Percentiles rank a stretch among this genome's conserved stretches.
Evolutionary conservation across 225 moss, liverwort and hornwort genomes (phyloP).

Genomic region (Takakia lepidozioides): DNA sequence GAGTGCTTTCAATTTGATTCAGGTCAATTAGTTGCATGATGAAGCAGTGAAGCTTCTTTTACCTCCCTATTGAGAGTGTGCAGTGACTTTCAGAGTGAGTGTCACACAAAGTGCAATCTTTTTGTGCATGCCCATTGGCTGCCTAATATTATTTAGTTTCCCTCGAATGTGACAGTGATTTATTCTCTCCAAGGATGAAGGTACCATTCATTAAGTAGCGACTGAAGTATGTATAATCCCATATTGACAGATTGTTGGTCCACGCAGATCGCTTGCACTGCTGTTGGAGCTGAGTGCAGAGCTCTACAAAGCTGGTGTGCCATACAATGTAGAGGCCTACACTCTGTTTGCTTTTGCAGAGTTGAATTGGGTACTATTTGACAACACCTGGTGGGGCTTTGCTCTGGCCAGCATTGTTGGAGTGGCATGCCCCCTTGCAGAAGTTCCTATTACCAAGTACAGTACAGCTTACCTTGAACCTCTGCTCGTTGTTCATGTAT

Average conservation of each 20-base stretch:
- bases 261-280: slow-evolving; percentile 51
- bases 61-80: no score
- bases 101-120: no score
- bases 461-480: background rate
- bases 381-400: slow-evolving; percentile 96
- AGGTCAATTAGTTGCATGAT: no score
- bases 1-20: slow-evolving; percentile 21
- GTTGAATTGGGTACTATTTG: slow-evolving; percentile 78
- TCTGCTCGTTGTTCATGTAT: background rate
- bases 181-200: no score
- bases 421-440: slow-evolving; percentile 55
- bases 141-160: no score
- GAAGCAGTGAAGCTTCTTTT: no score
- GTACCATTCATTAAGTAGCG: no score
- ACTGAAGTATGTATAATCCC: no score
- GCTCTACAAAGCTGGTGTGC: slow-evolving; percentile 68
- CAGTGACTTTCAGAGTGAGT: no score
- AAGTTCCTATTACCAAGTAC: slow-evolving; percentile 71
- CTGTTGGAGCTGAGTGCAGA: slow-evolving; percentile 84
- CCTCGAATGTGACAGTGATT: no score
- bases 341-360: slow-evolving; percentile 72
- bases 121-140: no score
- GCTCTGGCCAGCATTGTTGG: slow-evolving; percentile 68
- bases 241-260: no score
- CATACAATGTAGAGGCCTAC: slow-evolving; percentile 83